Conservation (phyloP, 2,329 filamentous ascomycete genomes). For the Akanthomyces lecanii region DNA sequence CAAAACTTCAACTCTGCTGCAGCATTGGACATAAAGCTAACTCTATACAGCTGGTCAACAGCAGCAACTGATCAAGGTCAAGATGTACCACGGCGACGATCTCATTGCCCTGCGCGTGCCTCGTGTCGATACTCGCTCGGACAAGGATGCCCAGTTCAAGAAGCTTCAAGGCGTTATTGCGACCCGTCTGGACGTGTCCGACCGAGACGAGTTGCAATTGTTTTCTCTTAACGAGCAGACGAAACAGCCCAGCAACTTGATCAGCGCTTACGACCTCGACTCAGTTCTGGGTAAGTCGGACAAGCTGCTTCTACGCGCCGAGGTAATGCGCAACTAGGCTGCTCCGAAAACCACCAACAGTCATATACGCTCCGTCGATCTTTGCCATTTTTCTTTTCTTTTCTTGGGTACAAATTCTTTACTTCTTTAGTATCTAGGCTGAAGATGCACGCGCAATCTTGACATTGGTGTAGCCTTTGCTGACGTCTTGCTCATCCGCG, state of each 20-base stretch:
- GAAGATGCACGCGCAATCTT: neutral
- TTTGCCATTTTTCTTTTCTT: conserved; percentile 6
- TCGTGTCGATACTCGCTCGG: conserved; percentile 28
- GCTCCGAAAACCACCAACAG: neutral
- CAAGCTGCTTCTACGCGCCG: conserved; percentile 76
- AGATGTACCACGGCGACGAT: conserved; percentile 89
- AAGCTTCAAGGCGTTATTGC: conserved; percentile 80
- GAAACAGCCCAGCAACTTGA: conserved; percentile 67
- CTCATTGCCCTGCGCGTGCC: conserved; percentile 89
- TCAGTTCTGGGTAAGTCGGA: conserved; percentile 77
- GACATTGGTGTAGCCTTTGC: neutral
- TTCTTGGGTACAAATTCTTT: conserved; percentile 16
- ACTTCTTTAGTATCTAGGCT: neutral
- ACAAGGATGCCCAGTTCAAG: conserved; percentile 64
- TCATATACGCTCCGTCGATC: neutral
- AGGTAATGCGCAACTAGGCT: conserved; percentile 29
- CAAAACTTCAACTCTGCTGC: conserved; percentile 44
- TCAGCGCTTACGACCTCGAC: conserved; percentile 77
- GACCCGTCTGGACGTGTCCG: conserved; percentile 72
- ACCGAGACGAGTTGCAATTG: conserved; percentile 67
- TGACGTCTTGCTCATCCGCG: neutral
- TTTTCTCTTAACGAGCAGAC: conserved; percentile 83
- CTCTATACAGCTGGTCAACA: conserved; percentile 25
- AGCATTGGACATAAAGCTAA: conserved; percentile 39
- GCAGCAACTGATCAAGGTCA: conserved; percentile 71